phyloP scores from a whole-genome alignment of 345 rosid genomes.

The Aquilaria sinensis region DNA sequence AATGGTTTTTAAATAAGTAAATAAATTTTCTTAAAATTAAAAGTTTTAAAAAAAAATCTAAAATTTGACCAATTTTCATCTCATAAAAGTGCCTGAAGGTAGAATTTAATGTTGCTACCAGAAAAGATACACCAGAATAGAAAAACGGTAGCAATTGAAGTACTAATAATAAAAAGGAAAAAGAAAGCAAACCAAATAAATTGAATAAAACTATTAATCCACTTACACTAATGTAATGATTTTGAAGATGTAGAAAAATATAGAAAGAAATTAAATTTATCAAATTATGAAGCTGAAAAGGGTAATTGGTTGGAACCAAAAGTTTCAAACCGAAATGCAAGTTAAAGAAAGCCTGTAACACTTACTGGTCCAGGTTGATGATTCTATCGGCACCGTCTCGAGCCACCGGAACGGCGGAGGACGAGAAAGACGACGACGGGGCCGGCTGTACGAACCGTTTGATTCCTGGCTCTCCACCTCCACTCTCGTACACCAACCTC shows the following conservation, averaged over 20 bases:
- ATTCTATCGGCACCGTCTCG: conserved; percentile 31
- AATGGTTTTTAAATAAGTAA: too few species aligned
- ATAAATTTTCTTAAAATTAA: too few species aligned
- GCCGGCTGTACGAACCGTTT: conserved; percentile 14
- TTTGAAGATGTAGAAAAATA: background rate
- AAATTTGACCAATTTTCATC: too few species aligned
- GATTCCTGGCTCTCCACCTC: conserved; percentile 4
- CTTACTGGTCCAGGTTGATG: conserved; percentile 68
- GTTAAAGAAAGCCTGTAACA: background rate
- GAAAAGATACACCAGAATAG: too few species aligned
- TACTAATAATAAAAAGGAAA: too few species aligned
- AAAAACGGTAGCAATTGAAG: too few species aligned
- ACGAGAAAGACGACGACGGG: conserved; percentile 6
- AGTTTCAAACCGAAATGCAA: background rate
- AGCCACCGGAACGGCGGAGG: conserved; percentile 18
- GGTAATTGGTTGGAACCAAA: background rate
- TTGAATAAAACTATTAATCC: too few species aligned
- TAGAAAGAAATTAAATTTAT: background rate
- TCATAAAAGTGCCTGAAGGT: too few species aligned
- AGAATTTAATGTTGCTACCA: too few species aligned
- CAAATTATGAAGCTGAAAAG: too few species aligned
- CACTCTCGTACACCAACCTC: conserved; percentile 24
- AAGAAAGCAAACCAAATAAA: too few species aligned
- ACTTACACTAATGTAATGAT: background rate
- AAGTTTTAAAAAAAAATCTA: too few species aligned